phyloP scores from a whole-genome alignment of 495 filamentous ascomycete species.

The Parathielavia hyrcaniae region DNA sequence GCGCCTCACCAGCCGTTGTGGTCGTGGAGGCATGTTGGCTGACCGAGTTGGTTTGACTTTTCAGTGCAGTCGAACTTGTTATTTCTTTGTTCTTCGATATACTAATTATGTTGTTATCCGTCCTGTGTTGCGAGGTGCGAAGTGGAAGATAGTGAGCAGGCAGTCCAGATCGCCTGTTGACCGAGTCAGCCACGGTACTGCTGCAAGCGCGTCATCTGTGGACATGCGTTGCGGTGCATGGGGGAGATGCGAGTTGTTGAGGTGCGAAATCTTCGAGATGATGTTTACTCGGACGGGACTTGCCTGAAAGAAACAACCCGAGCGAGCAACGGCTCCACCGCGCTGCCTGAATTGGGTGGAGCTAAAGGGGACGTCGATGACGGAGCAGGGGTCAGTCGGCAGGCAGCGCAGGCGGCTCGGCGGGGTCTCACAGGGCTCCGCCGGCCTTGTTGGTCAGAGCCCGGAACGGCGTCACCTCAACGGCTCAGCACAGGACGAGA shows the following conservation, averaged over 20 bases:
- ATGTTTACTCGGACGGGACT: conserved; percentile 12
- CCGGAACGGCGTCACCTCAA: conserved; percentile 13
- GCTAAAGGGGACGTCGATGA: conserved; percentile 1
- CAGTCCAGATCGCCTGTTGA: neutral
- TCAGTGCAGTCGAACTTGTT: neutral
- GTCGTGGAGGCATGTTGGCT: conserved; percentile 32
- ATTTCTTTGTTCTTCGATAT: neutral
- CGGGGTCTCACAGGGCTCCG: neutral
- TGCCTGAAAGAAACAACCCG: neutral
- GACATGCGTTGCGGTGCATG: neutral
- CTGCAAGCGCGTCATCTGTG: neutral
- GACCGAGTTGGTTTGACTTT: neutral
- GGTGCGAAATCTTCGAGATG: neutral
- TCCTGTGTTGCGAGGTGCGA: neutral
- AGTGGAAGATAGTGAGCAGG: neutral
- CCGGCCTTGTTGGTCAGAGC: conserved; percentile 20
- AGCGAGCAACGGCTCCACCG: conserved; percentile 13
- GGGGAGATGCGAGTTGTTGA: neutral
- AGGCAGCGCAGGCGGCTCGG: conserved; percentile 7
- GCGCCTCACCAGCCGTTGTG: conserved; percentile 66
- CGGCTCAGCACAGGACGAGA: neutral
- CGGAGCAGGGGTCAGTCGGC: conserved; percentile 8
- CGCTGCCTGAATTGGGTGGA: neutral
- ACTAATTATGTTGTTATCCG: too few species aligned
- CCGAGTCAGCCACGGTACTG: neutral